These are phyloP conservation scores for Intubia oerlemansii DNA, from an alignment of 2,329 filamentous ascomycete genomes.

Conservation along the genomic window DNA sequence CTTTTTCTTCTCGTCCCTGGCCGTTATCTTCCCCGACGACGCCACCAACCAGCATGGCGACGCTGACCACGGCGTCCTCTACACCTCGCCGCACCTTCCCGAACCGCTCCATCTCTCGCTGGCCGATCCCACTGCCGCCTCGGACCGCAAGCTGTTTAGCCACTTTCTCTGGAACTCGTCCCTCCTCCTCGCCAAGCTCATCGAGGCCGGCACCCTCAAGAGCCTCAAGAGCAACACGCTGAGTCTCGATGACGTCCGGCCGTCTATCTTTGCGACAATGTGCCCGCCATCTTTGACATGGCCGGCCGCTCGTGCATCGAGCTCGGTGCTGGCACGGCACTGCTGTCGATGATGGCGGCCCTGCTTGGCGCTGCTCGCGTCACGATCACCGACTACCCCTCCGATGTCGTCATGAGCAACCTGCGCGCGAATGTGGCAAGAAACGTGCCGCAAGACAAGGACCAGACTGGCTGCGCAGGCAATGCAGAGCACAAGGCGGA, in stretches of 20 bases:
- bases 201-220: conserved; percentile 25
- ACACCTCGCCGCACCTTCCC: conserved; percentile 30
- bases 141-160: conserved; percentile 39
- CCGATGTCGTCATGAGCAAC: conserved; percentile 33
- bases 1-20: conserved; percentile 34
- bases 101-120: conserved; percentile 22
- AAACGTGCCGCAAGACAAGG: too few relatives aligned
- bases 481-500: conserved; percentile 5
- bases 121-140: conserved; percentile 25
- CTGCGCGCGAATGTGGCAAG: conserved; percentile 37
- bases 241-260: too few relatives aligned
- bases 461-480: too few relatives aligned
- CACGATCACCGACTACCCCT: conserved; percentile 46
- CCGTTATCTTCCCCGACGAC: conserved; percentile 47
- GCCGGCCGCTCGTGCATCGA: conserved; percentile 33
- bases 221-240: too few relatives aligned
- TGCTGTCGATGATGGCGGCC: conserved; percentile 27
- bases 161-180: conserved; percentile 56
- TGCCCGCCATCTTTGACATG: conserved; percentile 21
- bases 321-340: conserved; percentile 42
- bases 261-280: too few relatives aligned
- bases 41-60: conserved; percentile 45
- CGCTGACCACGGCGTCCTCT: conserved; percentile 32
- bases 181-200: conserved; percentile 30
- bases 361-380: conserved; percentile 27